Conservation (phyloP, 139 green algal genomes). For the Asterochloris erici region DNA sequence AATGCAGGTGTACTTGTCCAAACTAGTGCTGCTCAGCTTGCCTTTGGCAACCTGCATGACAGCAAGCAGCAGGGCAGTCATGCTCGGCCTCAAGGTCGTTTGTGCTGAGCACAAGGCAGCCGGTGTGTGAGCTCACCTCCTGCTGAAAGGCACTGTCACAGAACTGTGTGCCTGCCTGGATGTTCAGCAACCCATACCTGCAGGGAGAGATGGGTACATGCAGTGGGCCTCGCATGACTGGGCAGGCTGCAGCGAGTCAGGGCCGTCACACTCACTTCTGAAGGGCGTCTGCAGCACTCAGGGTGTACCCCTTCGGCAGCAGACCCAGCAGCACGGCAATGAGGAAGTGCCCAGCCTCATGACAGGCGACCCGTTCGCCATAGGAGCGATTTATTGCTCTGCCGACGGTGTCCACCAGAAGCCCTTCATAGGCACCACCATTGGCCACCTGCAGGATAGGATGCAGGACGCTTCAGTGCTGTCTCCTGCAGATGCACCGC, state of each 20-base stretch:
- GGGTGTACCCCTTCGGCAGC: conserved; percentile 85
- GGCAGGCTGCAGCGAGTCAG: not conserved
- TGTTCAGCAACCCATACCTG: conserved; percentile 81
- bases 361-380: conserved; percentile 59
- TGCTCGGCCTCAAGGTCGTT: not conserved
- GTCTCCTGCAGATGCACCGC: not conserved
- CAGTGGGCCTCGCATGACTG: not conserved
- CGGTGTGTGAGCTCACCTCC: conserved; percentile 38
- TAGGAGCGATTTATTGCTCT: conserved; percentile 57
- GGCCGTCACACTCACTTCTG: conserved; percentile 31
- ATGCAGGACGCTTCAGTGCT: not conserved
- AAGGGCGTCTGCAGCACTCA: conserved; percentile 82
- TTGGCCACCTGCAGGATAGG: conserved; percentile 30
- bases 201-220: not conserved
- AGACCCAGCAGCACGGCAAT: conserved; percentile 91
- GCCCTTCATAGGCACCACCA: conserved; percentile 65
- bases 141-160: conserved; percentile 88
- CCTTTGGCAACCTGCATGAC: conserved; percentile 46
- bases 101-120: not conserved
- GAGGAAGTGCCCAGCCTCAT: conserved; percentile 96
- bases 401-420: conserved; percentile 73
- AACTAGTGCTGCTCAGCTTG: conserved; percentile 47
- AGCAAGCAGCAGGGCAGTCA: not conserved
- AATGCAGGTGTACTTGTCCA: conserved; percentile 82
- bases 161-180: conserved; percentile 93